phyloP scores from a whole-genome alignment of 2,329 filamentous ascomycete genomes.

The Pezicula radicicola region DNA sequence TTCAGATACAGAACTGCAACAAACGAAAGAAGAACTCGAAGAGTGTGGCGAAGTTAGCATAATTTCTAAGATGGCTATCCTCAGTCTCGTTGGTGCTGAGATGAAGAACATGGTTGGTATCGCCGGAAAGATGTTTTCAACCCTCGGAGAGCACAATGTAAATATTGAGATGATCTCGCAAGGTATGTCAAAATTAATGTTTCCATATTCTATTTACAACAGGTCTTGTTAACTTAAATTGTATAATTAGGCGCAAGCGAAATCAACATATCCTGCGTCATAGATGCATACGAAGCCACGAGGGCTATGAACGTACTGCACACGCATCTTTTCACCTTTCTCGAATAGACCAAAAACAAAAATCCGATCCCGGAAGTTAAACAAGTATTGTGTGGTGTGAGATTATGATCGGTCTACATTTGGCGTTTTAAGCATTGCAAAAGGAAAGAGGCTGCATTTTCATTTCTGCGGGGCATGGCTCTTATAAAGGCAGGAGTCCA shows the following conservation, averaged over 20 bases:
- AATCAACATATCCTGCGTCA: conserved; percentile 98
- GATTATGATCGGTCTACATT: no score
- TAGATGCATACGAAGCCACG: conserved; percentile 86
- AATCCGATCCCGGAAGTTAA: background rate
- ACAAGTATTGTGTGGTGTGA: background rate
- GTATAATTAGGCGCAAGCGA: conserved; percentile 76
- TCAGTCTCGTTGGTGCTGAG: conserved; percentile 90
- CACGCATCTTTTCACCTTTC: conserved; percentile 93
- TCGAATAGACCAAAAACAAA: conserved; percentile 50
- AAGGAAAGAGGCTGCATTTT: no score
- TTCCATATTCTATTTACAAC: conserved; percentile 8
- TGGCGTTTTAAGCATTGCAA: no score
- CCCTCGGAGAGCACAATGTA: conserved; percentile 86
- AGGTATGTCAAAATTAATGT: conserved; percentile 49
- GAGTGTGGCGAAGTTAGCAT: conserved; percentile 89
- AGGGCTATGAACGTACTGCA: conserved; percentile 95
- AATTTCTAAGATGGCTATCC: conserved; percentile 87
- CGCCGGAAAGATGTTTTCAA: conserved; percentile 91
- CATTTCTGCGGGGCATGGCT: no score
- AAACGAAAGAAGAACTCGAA: conserved; percentile 68
- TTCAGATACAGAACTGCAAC: conserved; percentile 59
- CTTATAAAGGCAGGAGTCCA: no score
- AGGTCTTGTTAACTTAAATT: conserved; percentile 6
- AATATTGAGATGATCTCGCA: conserved; percentile 99
- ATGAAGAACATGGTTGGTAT: conserved; percentile 98